Evolutionary conservation across 2,329 filamentous ascomycete genomes (phyloP), one percentile per base, ranked within the genome.

Genomic region (Acarospora socialis): DNA sequence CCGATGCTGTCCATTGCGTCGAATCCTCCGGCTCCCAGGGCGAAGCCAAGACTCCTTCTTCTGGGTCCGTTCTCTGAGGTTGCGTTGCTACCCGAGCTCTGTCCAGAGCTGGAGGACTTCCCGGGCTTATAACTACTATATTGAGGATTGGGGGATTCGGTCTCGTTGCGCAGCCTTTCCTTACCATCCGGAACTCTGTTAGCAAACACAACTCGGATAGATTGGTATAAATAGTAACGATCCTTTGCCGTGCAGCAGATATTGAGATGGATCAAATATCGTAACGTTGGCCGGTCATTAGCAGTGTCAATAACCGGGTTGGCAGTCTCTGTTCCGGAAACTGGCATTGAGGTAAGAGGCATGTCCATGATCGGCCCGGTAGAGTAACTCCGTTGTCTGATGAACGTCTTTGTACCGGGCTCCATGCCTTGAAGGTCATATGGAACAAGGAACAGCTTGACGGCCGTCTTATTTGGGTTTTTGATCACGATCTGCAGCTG

Each of bases 401-500:
- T 79, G 46, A 95, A 95, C 0, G 90, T 98, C 55, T 95, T 95
- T 10, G 83, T 92, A 0, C 84, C 84, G 0, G 83, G 71, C 39
- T 90, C 79, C 87, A 98, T 98, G 31, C 83, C 87, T 1, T 73
- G 68, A 1, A 98, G 63, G 50, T 95, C 84, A 46, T 95, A 98
- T 0, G 87, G 90, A 3, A 98, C 73, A 15, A 95, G 66, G 45
- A 95, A 95, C 1, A 98, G 64, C 54, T 98, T 95, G 33, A 95
- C 87, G 1, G 90, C 90, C 3, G 90, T 95, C 52, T 95, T 95
- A 59, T 95, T 93, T 10, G 86, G 87, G 47, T 95, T 98, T 53
- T 95, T 95, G 52, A 98, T 82, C 39, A 98, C 78, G 41, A 98
- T 92, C 47, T 98, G 90, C 9, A 98, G 64, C 54, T 95, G 90